phyloP scores from a whole-genome alignment of 805 yeast genomes.

The Barnettozyma populi region DNA sequence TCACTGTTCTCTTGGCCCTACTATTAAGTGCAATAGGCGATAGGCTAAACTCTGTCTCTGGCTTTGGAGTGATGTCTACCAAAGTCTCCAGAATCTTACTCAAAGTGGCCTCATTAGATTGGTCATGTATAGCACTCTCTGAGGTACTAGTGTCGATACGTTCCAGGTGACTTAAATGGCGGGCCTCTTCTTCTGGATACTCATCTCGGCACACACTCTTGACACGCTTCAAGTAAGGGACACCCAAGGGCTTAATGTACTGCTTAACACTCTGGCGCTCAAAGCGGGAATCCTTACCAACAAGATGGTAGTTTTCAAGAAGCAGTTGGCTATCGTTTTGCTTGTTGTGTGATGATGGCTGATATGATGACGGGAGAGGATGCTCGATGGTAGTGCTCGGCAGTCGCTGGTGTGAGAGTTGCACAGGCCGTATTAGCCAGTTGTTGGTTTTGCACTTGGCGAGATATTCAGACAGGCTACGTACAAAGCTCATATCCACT shows the following conservation, averaged over 20 bases:
- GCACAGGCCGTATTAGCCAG: conserved; percentile 7
- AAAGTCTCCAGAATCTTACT: conserved; percentile 22
- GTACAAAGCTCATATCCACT: conserved; percentile 8
- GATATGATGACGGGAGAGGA: not conserved
- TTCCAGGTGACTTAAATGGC: conserved; percentile 6
- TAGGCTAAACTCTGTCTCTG: conserved; percentile 10
- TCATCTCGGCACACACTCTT: conserved; percentile 9
- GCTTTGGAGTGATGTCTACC: conserved; percentile 21
- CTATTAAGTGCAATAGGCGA: conserved; percentile 13
- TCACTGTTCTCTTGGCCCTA: not conserved
- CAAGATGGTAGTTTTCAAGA: conserved; percentile 12
- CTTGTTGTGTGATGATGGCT: not conserved
- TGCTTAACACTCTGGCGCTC: conserved; percentile 25
- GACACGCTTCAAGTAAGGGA: conserved; percentile 24
- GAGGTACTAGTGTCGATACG: not conserved
- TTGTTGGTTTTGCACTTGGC: conserved; percentile 9
- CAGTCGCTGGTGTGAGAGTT: not conserved
- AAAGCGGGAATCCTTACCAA: conserved; percentile 28
- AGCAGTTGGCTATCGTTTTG: conserved; percentile 5
- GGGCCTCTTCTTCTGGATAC: conserved; percentile 18
- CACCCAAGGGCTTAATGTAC: conserved; percentile 25
- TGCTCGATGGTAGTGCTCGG: not conserved
- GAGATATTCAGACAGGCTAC: conserved; percentile 7
- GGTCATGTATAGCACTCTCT: conserved; percentile 12
- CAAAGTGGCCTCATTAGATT: conserved; percentile 16